These are phyloP conservation scores for Phytophthora pini DNA, from an alignment of 352 stramenopile genomes.

Conservation along the genomic window DNA sequence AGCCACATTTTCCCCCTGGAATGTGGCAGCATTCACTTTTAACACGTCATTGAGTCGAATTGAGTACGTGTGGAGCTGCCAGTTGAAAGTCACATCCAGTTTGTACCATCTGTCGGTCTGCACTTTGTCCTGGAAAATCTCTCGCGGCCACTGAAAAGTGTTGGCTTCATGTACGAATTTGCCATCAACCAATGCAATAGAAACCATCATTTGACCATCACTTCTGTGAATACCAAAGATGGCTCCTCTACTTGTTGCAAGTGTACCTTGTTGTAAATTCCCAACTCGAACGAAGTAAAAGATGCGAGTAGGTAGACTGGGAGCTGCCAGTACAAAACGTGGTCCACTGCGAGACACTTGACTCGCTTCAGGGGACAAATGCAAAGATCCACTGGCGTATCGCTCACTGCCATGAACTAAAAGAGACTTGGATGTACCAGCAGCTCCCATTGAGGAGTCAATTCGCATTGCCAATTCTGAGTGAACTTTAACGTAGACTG, in stretches of 20 bases:
- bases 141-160: conserved; percentile 57
- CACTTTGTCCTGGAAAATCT: conserved; percentile 56
- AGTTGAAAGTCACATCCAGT: conserved; percentile 93
- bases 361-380: conserved; percentile 23
- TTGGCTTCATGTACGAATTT: conserved; percentile 81
- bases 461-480: conserved; percentile 59
- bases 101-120: conserved; percentile 93
- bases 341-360: conserved; percentile 56
- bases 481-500: conserved; percentile 46
- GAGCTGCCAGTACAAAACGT: conserved; percentile 40
- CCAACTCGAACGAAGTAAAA: conserved; percentile 82
- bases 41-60: conserved; percentile 93
- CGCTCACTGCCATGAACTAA: conserved; percentile 58
- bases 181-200: conserved; percentile 69
- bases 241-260: conserved; percentile 62
- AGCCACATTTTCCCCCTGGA: conserved; percentile 53
- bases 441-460: conserved; percentile 72
- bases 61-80: conserved; percentile 77
- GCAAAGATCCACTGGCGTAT: conserved; percentile 38
- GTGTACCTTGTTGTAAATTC: conserved; percentile 43
- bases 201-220: conserved; percentile 66
- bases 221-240: conserved; percentile 61
- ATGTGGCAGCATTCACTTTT: conserved; percentile 61
- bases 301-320: conserved; percentile 56
- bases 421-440: conserved; percentile 73